Base-by-base conservation (phyloP, 257 asterid species). In the Nicotiana tabacum region DNA sequence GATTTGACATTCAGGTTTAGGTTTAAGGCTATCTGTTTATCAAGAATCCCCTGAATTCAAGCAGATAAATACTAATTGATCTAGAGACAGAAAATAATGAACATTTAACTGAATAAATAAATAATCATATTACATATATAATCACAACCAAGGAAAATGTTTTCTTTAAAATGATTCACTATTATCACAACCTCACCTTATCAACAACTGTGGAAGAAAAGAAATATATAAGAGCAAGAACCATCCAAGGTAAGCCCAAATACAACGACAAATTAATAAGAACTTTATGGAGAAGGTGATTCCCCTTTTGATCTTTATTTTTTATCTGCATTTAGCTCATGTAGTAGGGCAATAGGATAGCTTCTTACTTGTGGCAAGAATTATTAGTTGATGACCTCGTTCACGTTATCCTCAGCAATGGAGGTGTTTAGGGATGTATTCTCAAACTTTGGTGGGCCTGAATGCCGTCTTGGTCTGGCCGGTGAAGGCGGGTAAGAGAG, bases 401-500 rank as follows among this genome's bases (percentile, higher is more conserved):
- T 89, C 33, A 7, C 84, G 3, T 85, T 85, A 33, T 77, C 90
- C 30, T 82, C 90, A 0, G 77, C 77, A 7, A 81, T 56, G 62
- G 64, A 70, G 35, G 78, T 70, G n/a, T 74, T 74, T 60, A 74
- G 15, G 77, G 90, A 60, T 87, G 82, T 84, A 58, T 84, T 86
- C 12, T 88, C 90, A 30, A 88, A 58, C 84, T 85, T 89, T 2
- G 93, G 87, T 0, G 94, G 93, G 13, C 90, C 91, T 2, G 94
- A 92, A 77, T 92, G 91, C 82, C 96, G 87, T 83, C 94, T 88
- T 0, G 88, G 89, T 17, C 84, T 86, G 2, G 89, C 89, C 10
- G 96, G 92, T 35, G 94, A 89, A 18, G 85, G 85, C 3, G 92
- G 87, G 86, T 87, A 92, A 58, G 97, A 92, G 51, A 92, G 88